These are phyloP conservation scores for Russula foetens DNA, from an alignment of 768 basidiomycete species.

Conservation along the genomic window DNA sequence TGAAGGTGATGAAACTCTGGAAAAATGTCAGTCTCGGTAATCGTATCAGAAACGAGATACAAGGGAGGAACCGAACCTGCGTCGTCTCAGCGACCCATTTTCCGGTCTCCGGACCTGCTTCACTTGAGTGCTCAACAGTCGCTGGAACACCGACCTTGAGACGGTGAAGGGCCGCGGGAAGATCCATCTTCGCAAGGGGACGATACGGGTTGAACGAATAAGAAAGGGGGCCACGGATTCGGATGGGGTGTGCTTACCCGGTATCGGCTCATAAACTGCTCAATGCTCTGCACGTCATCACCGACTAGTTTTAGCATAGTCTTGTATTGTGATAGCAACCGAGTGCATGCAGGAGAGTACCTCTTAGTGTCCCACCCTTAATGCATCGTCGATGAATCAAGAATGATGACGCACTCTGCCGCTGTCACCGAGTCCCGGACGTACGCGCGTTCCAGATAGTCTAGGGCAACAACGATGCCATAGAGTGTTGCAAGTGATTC, in stretches of 20 bases:
- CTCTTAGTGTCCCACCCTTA: constrained; percentile 41
- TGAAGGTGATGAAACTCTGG: constrained; percentile 96
- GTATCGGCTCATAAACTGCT: constrained; percentile 88
- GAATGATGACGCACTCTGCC: constrained; percentile 60
- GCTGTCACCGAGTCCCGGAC: constrained; percentile 88
- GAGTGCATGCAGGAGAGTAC: constrained; percentile 94
- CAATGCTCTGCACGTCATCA: constrained; percentile 77
- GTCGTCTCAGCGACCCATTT: constrained; percentile 99
- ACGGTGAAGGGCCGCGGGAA: constrained; percentile 86
- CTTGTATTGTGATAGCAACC: constrained; percentile 94
- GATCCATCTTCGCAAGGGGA: constrained; percentile 61
- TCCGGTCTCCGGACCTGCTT: constrained; percentile 85
- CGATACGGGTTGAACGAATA: neutral
- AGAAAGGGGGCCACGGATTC: neutral
- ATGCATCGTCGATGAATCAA: constrained; percentile 23
- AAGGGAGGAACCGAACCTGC: constrained; percentile 46
- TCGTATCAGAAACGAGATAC: neutral
- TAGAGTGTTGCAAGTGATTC: constrained; percentile 86
- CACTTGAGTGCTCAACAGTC: constrained; percentile 91
- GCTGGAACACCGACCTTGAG: constrained; percentile 91
- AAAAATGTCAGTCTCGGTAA: neutral
- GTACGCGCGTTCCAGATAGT: constrained; percentile 94
- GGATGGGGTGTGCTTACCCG: constrained; percentile 27
- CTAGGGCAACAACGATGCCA: constrained; percentile 83
- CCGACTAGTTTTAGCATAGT: constrained; percentile 93